Conservation (phyloP, 805 yeast genomes). For the Starmerella tilneyi region DNA sequence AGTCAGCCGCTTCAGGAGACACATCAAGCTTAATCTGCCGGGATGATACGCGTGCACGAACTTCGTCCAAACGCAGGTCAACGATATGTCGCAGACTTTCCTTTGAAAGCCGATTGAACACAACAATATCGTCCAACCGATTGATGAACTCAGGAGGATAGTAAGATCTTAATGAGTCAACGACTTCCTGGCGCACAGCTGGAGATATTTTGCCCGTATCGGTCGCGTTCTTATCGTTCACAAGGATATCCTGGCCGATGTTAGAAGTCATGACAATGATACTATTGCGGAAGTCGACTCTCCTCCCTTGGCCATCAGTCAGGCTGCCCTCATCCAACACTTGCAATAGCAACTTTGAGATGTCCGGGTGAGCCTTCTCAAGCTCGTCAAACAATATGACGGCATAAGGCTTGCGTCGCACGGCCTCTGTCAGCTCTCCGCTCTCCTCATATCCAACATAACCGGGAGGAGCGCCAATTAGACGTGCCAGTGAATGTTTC, state of each 20-base stretch:
- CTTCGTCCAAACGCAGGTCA: constrained; percentile 72
- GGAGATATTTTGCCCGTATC: constrained; percentile 47
- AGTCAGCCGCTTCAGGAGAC: constrained; percentile 54
- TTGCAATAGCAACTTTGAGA: constrained; percentile 80
- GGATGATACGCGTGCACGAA: constrained; percentile 64
- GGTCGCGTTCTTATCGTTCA: constrained; percentile 46
- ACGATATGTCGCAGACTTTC: constrained; percentile 66
- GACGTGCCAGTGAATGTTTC: constrained; percentile 76
- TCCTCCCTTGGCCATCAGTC: constrained; percentile 91
- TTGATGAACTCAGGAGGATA: constrained; percentile 95
- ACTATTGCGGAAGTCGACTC: constrained; percentile 87
- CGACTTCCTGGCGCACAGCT: constrained; percentile 46
- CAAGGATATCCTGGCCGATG: constrained; percentile 82
- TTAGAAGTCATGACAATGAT: constrained; percentile 94
- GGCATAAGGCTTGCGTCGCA: constrained; percentile 87
- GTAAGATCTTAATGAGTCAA: constrained; percentile 54
- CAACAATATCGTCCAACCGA: constrained; percentile 85
- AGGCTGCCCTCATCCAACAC: constrained; percentile 91
- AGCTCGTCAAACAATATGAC: constrained; percentile 91
- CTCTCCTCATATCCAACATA: constrained; percentile 89
- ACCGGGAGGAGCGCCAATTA: constrained; percentile 97
- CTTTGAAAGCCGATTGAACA: constrained; percentile 82
- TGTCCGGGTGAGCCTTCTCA: constrained; percentile 93
- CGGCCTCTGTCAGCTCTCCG: constrained; percentile 94
- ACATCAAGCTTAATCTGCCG: constrained; percentile 59